A percentile compares a stretch with the other conserved stretches of the same genome.
Conservation (phyloP, 2,329 filamentous ascomycete genomes). For the Tolypocladium endophyticum region DNA sequence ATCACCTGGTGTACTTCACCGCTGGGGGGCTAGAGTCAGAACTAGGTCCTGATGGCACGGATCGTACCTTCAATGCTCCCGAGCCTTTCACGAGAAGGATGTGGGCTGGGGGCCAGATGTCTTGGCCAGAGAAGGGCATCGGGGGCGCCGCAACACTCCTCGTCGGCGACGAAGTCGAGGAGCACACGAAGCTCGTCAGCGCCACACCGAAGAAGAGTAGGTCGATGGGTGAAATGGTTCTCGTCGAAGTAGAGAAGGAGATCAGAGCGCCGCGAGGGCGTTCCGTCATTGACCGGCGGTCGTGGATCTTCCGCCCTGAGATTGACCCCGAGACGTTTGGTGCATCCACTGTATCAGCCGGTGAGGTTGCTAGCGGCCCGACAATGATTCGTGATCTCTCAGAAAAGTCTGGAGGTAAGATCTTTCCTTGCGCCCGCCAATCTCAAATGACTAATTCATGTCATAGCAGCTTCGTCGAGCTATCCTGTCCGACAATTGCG, state of each 20-base stretch:
- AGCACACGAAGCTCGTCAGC: constrained; percentile 43
- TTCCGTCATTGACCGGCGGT: constrained; percentile 43
- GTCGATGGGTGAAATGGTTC: constrained; percentile 49
- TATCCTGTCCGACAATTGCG: constrained; percentile 19
- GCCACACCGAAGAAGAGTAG: constrained; percentile 44
- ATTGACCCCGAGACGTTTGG: constrained; percentile 11
- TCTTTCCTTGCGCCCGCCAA: too few relatives aligned
- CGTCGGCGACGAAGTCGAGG: constrained; percentile 44
- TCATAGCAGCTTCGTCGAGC: constrained; percentile 5
- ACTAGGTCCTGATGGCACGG: constrained; percentile 50
- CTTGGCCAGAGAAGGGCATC: constrained; percentile 32
- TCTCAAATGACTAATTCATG: not conserved
- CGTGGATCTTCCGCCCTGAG: constrained; percentile 34
- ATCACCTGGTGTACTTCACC: constrained; percentile 56
- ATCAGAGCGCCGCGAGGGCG: constrained; percentile 40
- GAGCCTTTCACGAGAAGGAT: constrained; percentile 52
- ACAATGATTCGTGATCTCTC: constrained; percentile 15
- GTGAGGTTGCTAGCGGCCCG: constrained; percentile 8
- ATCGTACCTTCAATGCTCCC: constrained; percentile 48
- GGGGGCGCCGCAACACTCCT: constrained; percentile 20
- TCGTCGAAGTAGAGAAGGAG: constrained; percentile 54
- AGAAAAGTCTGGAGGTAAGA: constrained; percentile 6
- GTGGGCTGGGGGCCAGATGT: constrained; percentile 56
- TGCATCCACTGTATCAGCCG: constrained; percentile 9
- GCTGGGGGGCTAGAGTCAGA: constrained; percentile 41